Evolutionary conservation across 2,329 filamentous ascomycete species (phyloP).

Genomic region (Chrysosphaeria jannelii): DNA sequence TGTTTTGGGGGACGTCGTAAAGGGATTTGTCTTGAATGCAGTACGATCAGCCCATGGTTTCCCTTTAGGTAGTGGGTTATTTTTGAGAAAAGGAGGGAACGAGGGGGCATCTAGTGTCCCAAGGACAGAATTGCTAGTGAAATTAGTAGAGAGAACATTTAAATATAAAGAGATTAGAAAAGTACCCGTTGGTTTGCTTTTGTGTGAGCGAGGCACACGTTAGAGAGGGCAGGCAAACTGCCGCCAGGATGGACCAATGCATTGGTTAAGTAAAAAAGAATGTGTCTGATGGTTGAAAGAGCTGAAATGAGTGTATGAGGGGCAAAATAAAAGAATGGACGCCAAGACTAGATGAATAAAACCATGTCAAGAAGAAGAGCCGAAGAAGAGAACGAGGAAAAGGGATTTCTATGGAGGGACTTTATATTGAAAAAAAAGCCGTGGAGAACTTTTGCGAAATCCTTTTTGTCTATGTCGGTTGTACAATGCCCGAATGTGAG

Average conservation of each 20-base stretch:
- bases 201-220: constrained; percentile 7
- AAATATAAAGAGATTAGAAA: not conserved
- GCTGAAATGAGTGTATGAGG: too few species aligned
- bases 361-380: constrained; percentile 1
- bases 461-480: too few species aligned
- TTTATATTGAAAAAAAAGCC: too few species aligned
- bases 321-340: too few species aligned
- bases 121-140: constrained; percentile 11
- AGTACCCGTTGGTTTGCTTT: constrained; percentile 11
- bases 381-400: too few species aligned
- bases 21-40: constrained; percentile 17
- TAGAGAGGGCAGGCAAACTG: constrained; percentile 5
- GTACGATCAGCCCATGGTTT: constrained; percentile 20
- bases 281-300: too few species aligned
- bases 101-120: constrained; percentile 12
- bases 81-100: constrained; percentile 14
- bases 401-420: too few species aligned
- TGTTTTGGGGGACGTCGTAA: constrained; percentile 16
- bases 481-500: too few species aligned
- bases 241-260: too few species aligned
- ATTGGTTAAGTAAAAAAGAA: too few species aligned
- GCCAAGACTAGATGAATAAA: constrained; percentile 1
- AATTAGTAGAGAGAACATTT: constrained; percentile 2
- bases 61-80: constrained; percentile 17
- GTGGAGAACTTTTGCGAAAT: too few species aligned